These are phyloP conservation scores for Boletellus deceptivus DNA, from an alignment of 1,284 basidiomycete genomes.

Conservation along the genomic window DNA sequence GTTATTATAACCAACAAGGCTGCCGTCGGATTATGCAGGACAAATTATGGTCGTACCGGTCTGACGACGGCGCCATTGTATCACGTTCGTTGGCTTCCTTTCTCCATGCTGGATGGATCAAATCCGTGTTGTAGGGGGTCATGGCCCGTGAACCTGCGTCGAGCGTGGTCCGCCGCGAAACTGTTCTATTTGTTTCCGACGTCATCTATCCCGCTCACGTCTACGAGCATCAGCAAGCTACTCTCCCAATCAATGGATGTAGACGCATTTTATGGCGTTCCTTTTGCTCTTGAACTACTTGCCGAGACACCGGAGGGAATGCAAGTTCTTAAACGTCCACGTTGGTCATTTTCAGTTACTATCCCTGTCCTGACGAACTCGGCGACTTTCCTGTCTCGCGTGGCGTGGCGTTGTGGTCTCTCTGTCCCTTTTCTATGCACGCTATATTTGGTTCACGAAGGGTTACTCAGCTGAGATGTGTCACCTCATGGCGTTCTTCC, in stretches of 20 bases:
- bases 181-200: slow-evolving; percentile 52
- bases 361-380: slow-evolving; percentile 47
- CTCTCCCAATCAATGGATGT: slow-evolving; percentile 20
- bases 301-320: slow-evolving; percentile 50
- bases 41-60: slow-evolving; percentile 47
- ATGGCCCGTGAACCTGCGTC: slow-evolving; percentile 30
- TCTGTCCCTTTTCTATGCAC: slow-evolving; percentile 8
- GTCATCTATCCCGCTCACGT: slow-evolving; percentile 48
- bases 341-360: slow-evolving; percentile 49
- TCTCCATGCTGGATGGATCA: too few species aligned
- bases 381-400: slow-evolving; percentile 52
- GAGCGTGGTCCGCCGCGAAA: slow-evolving; percentile 41
- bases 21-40: slow-evolving; percentile 36
- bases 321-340: slow-evolving; percentile 45
- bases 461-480: slow-evolving; percentile 31
- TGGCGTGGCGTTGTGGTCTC: slow-evolving; percentile 57
- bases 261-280: slow-evolving; percentile 18
- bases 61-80: slow-evolving; percentile 40
- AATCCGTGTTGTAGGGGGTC: slow-evolving; percentile 9
- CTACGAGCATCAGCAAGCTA: slow-evolving; percentile 37
- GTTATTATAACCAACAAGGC: slow-evolving; percentile 42
- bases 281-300: slow-evolving; percentile 41
- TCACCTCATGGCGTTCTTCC: slow-evolving; percentile 50
- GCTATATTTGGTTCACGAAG: background rate
- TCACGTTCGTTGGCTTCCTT: slow-evolving; percentile 34